Conservation (phyloP, 352 stramenopile species). For the Lagenidium giganteum region DNA sequence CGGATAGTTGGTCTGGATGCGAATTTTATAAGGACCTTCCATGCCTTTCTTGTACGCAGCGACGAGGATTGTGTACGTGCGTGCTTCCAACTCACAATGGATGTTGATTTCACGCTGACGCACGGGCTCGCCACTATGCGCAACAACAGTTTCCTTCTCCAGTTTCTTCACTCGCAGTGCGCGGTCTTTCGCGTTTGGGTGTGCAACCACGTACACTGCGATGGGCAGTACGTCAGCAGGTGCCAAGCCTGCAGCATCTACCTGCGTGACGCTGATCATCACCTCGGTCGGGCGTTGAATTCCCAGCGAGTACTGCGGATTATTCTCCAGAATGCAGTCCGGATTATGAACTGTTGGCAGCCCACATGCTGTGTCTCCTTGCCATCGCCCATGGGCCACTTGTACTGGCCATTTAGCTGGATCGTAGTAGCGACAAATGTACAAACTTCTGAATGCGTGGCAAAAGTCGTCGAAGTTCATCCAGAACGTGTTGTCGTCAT, state of each 20-base stretch:
- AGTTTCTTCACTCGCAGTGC: conserved; percentile 43
- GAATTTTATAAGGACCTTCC: conserved; percentile 79
- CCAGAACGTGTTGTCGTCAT: conserved; percentile 87
- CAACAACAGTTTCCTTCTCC: conserved; percentile 52
- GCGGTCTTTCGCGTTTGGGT: conserved; percentile 33
- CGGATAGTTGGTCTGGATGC: conserved; percentile 73
- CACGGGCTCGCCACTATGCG: conserved; percentile 56
- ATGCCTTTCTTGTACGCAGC: conserved; percentile 76
- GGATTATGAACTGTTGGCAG: conserved; percentile 76
- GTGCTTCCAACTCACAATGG: conserved; percentile 54
- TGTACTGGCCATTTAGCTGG: conserved; percentile 54
- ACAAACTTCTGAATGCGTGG: conserved; percentile 78
- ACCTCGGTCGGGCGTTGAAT: conserved; percentile 69
- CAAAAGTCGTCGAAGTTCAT: conserved; percentile 92
- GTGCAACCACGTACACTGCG: conserved; percentile 48
- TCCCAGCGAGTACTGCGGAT: conserved; percentile 77
- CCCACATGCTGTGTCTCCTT: conserved; percentile 51
- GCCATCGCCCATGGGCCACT: conserved; percentile 34
- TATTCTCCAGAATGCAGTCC: conserved; percentile 68
- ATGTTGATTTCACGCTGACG: conserved; percentile 58
- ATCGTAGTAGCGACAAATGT: conserved; percentile 89
- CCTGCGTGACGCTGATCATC: conserved; percentile 74
- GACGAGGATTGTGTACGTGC: conserved; percentile 79
- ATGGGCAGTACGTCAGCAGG: conserved; percentile 45
- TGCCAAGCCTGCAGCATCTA: conserved; percentile 42